phyloP scores from a whole-genome alignment of 2,329 filamentous ascomycete species.

The Ambrosiella cleistominuta region DNA sequence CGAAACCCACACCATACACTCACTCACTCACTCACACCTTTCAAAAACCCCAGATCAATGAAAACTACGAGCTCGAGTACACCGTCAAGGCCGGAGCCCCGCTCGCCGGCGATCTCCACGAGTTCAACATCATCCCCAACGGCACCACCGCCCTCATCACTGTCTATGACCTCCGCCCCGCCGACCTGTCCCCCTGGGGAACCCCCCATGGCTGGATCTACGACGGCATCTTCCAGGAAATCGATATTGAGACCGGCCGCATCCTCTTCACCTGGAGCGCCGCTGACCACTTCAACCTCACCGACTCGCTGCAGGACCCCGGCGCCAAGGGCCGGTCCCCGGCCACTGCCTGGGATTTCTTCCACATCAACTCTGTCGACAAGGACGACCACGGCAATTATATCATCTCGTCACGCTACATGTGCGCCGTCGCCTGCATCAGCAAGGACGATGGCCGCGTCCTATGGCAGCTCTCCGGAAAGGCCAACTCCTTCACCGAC shows the following conservation, averaged over 20 bases:
- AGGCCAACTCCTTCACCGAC: constrained; percentile 23
- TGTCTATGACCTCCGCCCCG: constrained; percentile 20
- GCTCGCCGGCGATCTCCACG: constrained; percentile 20
- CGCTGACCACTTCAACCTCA: constrained; percentile 17
- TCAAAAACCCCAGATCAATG: constrained; percentile 16
- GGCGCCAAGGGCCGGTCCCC: constrained; percentile 16
- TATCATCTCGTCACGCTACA: constrained; percentile 34
- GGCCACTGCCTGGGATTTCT: constrained; percentile 31
- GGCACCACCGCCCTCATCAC: constrained; percentile 23
- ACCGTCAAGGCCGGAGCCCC: constrained; percentile 16
- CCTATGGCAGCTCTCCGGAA: constrained; percentile 36
- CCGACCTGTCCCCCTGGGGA: constrained; percentile 16
- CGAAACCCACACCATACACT: not conserved
- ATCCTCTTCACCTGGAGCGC: constrained; percentile 30
- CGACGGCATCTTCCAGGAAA: constrained; percentile 25
- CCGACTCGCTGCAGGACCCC: constrained; percentile 5
- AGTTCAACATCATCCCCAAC: constrained; percentile 24
- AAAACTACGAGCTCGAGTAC: constrained; percentile 18
- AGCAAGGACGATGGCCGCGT: constrained; percentile 28
- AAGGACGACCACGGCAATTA: constrained; percentile 34
- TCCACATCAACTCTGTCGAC: constrained; percentile 39
- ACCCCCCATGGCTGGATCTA: constrained; percentile 18
- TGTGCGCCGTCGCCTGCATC: constrained; percentile 29
- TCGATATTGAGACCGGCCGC: constrained; percentile 31
- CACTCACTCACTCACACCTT: not conserved